phyloP scores from a whole-genome alignment of 352 stramenopile genomes.

The Phytophthora syringae region DNA sequence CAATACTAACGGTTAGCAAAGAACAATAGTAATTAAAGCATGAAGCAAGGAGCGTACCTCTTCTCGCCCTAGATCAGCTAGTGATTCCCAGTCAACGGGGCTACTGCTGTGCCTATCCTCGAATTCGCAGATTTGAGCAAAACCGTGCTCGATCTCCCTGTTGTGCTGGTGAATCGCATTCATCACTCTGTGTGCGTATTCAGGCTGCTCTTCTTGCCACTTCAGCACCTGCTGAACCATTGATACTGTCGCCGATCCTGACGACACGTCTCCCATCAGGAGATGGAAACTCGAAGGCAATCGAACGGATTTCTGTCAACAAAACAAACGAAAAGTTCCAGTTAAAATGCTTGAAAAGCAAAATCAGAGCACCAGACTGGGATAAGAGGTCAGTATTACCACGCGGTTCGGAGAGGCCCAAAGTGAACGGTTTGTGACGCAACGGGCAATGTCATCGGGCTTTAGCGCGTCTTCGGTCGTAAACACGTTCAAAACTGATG shows the following conservation, averaged over 20 bases:
- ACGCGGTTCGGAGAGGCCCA: conserved; percentile 63
- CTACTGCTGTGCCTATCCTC: conserved; percentile 16
- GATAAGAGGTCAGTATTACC: conserved; percentile 26
- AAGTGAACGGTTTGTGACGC: conserved; percentile 41
- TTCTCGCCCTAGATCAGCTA: conserved; percentile 22
- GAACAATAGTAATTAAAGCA: not conserved
- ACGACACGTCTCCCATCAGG: conserved; percentile 96
- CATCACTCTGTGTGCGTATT: conserved; percentile 42
- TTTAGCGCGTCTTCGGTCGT: conserved; percentile 52
- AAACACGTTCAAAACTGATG: conserved; percentile 61
- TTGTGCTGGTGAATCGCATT: conserved; percentile 44
- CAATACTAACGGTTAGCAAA: not conserved
- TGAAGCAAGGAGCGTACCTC: conserved; percentile 27
- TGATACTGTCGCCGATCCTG: conserved; percentile 90
- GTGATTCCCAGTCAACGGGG: conserved; percentile 27
- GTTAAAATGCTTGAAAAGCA: conserved; percentile 2
- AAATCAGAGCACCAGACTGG: not conserved
- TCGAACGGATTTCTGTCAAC: conserved; percentile 55
- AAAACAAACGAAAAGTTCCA: not conserved
- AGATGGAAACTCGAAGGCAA: conserved; percentile 84
- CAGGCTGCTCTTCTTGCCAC: conserved; percentile 47
- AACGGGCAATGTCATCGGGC: conserved; percentile 61
- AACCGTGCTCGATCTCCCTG: conserved; percentile 38
- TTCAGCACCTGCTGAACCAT: conserved; percentile 82
- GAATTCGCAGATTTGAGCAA: conserved; percentile 34